Conservation (phyloP, 1,139 yeast species). For the Saccharomyces pastorianus region DNA sequence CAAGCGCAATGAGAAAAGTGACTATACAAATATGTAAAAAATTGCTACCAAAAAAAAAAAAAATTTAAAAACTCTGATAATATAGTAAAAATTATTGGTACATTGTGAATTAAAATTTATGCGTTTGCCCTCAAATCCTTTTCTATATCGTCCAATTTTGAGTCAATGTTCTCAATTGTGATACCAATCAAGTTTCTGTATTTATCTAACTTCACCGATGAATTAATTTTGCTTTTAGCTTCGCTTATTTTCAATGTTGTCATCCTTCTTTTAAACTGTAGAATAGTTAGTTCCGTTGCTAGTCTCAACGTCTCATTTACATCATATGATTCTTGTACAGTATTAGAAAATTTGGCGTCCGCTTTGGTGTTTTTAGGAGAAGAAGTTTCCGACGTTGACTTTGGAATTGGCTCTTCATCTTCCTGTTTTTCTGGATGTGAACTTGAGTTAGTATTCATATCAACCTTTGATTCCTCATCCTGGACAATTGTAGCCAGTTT, state of each 20-base stretch:
- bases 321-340: neutral
- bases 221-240: conserved; percentile 31
- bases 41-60: neutral
- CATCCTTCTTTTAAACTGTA: conserved; percentile 46
- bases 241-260: conserved; percentile 37
- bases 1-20: neutral
- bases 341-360: neutral
- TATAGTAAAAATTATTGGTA: neutral
- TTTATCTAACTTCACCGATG: conserved; percentile 54
- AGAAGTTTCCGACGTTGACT: neutral
- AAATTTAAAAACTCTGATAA: neutral
- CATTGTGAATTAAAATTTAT: conserved; percentile 2
- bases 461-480: conserved; percentile 19
- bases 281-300: conserved; percentile 42
- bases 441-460: neutral
- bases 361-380: neutral
- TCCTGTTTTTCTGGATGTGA: neutral
- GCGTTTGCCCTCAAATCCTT: conserved; percentile 26
- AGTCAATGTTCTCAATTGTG: conserved; percentile 71
- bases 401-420: neutral
- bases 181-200: conserved; percentile 76
- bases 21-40: neutral
- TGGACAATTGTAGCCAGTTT: conserved; percentile 51
- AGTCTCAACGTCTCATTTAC: conserved; percentile 18
- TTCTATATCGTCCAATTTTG: conserved; percentile 53